phyloP scores from a whole-genome alignment of 352 stramenopile species.

The Globisporangium paddicum region DNA sequence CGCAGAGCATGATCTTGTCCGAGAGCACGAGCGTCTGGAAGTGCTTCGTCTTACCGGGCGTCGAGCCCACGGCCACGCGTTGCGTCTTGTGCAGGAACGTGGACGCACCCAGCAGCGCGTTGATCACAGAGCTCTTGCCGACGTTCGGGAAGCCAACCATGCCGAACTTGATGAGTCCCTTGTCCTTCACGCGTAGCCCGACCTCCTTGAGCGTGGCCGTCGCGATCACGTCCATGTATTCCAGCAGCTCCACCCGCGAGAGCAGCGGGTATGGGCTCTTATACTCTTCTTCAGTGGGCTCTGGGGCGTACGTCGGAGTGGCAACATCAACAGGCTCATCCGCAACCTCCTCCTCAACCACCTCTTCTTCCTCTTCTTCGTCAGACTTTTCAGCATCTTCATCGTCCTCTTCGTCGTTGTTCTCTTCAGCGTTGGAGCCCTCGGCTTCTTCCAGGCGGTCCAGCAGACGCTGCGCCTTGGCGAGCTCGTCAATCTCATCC shows the following conservation, averaged over 20 bases:
- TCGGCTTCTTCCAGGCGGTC: conserved; percentile 25
- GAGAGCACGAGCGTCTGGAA: conserved; percentile 99
- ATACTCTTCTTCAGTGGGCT: conserved; percentile 1
- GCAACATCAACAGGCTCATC: background rate
- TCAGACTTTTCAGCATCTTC: conserved; percentile 9
- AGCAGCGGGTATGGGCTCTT: conserved; percentile 53
- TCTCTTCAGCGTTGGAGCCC: conserved; percentile 14
- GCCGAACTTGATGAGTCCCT: conserved; percentile 89
- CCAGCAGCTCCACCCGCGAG: conserved; percentile 70
- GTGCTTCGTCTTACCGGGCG: conserved; percentile 99
- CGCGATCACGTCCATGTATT: conserved; percentile 58
- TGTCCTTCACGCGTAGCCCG: conserved; percentile 73
- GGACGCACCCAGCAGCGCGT: conserved; percentile 96
- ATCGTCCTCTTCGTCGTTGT: conserved; percentile 26
- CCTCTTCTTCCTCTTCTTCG: conserved; percentile 8
- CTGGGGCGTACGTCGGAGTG: background rate
- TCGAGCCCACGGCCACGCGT: conserved; percentile 96
- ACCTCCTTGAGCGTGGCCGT: conserved; percentile 48
- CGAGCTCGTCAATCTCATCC: conserved; percentile 83
- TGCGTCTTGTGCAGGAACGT: conserved; percentile 94
- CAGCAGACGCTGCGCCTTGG: conserved; percentile 49
- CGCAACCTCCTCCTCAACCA: conserved; percentile 8
- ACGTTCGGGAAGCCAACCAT: conserved; percentile 99
- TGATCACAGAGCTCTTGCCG: conserved; percentile 99
- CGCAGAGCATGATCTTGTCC: conserved; percentile 97